Conservation (phyloP, 805 yeast genomes). For the Kodamaea nitidulidarum region DNA sequence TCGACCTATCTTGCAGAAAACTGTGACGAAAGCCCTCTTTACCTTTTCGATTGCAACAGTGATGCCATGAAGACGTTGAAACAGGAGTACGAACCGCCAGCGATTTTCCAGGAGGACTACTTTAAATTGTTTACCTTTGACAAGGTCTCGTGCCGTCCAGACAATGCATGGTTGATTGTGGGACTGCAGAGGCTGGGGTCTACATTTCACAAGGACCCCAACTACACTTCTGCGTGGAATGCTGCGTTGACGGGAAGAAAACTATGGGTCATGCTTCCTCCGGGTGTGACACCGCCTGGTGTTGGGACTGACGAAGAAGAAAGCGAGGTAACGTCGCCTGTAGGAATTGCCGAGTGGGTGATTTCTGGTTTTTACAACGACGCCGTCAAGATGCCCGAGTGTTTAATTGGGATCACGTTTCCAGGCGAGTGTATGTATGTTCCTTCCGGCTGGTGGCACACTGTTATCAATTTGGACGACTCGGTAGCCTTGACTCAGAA, state of each 20-base stretch:
- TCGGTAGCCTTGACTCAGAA: slow-evolving; percentile 87
- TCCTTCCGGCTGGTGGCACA: slow-evolving; percentile 98
- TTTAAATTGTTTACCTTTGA: slow-evolving; percentile 49
- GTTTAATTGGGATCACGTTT: slow-evolving; percentile 67
- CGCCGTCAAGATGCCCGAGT: slow-evolving; percentile 50
- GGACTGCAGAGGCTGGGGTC: slow-evolving; percentile 85
- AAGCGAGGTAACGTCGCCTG: slow-evolving; percentile 86
- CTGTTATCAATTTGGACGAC: slow-evolving; percentile 80
- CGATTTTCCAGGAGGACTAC: slow-evolving; percentile 53
- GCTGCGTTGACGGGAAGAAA: slow-evolving; percentile 69
- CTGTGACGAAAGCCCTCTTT: slow-evolving; percentile 78
- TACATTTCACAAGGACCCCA: slow-evolving; percentile 91
- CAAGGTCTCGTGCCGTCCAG: slow-evolving; percentile 60
- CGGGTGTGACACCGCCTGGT: slow-evolving; percentile 75
- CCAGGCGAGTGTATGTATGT: slow-evolving; percentile 85
- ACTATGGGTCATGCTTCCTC: slow-evolving; percentile 88
- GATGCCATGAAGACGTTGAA: slow-evolving; percentile 57
- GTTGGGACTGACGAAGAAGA: slow-evolving; percentile 72
- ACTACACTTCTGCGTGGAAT: slow-evolving; percentile 89
- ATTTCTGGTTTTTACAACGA: slow-evolving; percentile 76
- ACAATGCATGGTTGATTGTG: slow-evolving; percentile 85
- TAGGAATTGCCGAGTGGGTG: slow-evolving; percentile 93
- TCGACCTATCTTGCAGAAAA: slow-evolving; percentile 57
- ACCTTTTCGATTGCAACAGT: slow-evolving; percentile 78
- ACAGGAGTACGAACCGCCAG: slow-evolving; percentile 52